These are phyloP conservation scores for Moricandia moricandioides DNA, from an alignment of 345 rosid genomes.

Conservation along the genomic window DNA sequence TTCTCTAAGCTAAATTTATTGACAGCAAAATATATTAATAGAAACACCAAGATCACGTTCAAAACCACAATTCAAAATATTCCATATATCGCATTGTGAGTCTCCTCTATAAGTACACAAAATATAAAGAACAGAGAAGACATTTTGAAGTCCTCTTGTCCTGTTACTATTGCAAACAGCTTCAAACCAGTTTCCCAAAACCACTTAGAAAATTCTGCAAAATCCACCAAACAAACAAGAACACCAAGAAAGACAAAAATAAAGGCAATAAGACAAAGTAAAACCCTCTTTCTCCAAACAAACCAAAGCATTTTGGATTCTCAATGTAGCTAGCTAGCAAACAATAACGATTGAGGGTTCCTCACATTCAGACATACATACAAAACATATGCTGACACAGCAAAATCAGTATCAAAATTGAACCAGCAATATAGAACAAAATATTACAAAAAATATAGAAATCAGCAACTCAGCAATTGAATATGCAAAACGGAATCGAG, in stretches of 20 bases:
- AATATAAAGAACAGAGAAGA: neutral
- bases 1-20: neutral
- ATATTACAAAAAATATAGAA: neutral
- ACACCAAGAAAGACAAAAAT: constrained; percentile 1
- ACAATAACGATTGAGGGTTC: no score
- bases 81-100: neutral
- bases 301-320: neutral
- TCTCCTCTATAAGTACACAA: neutral
- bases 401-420: no score
- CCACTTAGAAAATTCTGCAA: constrained; percentile 21
- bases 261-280: neutral
- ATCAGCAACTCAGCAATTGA: neutral
- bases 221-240: neutral
- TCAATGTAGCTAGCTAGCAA: no score
- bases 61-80: constrained; percentile 1
- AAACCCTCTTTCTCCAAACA: neutral
- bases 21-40: neutral
- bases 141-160: constrained; percentile 1
- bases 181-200: constrained; percentile 17
- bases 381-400: no score
- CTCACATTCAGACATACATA: no score
- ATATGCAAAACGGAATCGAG: neutral
- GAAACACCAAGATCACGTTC: constrained; percentile 4
- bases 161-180: constrained; percentile 4
- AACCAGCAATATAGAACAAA: no score